Evolutionary conservation across 345 rosid species (phyloP).

Genomic region (Syzygium oleosum): DNA sequence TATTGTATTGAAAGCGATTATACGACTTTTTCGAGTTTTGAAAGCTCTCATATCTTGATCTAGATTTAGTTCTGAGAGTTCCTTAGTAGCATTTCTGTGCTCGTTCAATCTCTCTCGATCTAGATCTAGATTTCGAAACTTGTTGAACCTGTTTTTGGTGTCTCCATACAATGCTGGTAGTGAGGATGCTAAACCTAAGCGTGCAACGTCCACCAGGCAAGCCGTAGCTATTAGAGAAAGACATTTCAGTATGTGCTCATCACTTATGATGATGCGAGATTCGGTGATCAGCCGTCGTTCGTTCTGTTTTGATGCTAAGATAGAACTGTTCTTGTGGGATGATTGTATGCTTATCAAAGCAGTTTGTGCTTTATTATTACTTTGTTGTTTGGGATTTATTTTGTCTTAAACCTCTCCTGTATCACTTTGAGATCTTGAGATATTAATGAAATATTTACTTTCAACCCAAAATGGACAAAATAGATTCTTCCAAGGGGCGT

Average conservation of each 20-base stretch:
- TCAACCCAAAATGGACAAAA: neutral
- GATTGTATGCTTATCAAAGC: neutral
- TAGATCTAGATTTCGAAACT: neutral
- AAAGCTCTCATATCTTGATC: neutral
- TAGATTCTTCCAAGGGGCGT: neutral
- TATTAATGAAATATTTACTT: neutral
- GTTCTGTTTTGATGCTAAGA: neutral
- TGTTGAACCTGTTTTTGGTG: neutral
- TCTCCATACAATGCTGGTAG: neutral
- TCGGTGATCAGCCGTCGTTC: rapidly evolving
- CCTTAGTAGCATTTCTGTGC: neutral
- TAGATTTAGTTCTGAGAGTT: neutral
- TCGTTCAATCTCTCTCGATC: neutral
- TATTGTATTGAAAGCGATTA: neutral
- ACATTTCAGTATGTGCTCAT: neutral
- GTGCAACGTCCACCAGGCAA: rapidly evolving
- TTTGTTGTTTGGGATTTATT: neutral
- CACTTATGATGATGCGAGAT: neutral
- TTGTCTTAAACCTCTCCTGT: neutral
- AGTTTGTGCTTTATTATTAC: neutral
- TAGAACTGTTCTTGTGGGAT: neutral
- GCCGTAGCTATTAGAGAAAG: neutral
- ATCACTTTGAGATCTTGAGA: too few species aligned
- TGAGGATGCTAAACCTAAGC: rapidly evolving
- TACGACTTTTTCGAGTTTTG: neutral